Base-by-base conservation (phyloP, 2,329 filamentous ascomycete species). In the Aspergillus sp. region DNA sequence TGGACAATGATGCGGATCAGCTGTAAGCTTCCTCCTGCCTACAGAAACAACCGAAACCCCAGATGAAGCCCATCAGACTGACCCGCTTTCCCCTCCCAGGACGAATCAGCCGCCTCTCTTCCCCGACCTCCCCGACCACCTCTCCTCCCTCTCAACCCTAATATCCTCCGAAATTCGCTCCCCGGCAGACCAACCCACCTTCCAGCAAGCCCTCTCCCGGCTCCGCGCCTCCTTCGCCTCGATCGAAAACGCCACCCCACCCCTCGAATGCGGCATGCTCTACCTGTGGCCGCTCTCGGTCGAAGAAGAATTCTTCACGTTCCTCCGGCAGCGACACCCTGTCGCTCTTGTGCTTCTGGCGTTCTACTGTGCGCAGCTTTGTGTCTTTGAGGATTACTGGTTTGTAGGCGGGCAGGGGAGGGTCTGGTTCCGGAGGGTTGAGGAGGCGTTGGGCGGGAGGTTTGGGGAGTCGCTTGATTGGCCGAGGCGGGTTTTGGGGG, bases 281-380 rank as follows among this genome's bases (percentile, higher is more conserved):
- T 63, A 46, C n/a, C 13, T 61, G 2, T 63, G 58, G 61, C 61
- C 58, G 17, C 48, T 63, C 15, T 61, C 53, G 1, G 34, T 63
- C 3, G 25, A 43, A 1, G 58, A 63, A 8, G 22, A 46, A 9
- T 63, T 63, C 49, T 53, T 63, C 25, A 23, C 22, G 17, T n/a
- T 41, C 11, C 43, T 63, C 3, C 22, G 30, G 34, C 48, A 57
- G 19, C 38, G 45, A 22, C 25, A 46, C 22, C 53, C 54, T 1
- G 43, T 57, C 7, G 58, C 57, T 1, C 45, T 63, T 1, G n/a
- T 63, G 0, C 13, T 63, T 25, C 34, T 63, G 3, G 58, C 51
- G 1, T 56, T 43, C 17, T 63, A 63, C 47, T 57, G 58, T 41
- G 54, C 50, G 8, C 61, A 63, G 43, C 49, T 63, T 6, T 28